Conservation (phyloP, 2,329 filamentous ascomycete genomes). For the Paracoccidioides brasiliensis region DNA sequence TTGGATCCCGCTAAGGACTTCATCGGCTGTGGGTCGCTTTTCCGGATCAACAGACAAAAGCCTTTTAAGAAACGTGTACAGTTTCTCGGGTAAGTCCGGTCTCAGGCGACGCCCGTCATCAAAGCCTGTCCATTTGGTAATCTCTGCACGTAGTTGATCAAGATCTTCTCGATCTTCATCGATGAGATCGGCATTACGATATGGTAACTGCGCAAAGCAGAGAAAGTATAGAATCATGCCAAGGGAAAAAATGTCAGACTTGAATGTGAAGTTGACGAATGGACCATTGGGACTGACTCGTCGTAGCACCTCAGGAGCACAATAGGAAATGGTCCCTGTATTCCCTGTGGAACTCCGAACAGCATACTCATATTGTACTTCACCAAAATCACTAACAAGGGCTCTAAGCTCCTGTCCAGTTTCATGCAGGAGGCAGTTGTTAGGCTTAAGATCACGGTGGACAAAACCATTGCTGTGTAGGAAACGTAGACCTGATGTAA, state of each 20-base stretch:
- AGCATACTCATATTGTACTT: constrained; percentile 75
- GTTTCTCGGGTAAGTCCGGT: constrained; percentile 68
- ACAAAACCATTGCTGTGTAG: constrained; percentile 87
- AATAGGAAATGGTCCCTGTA: constrained; percentile 95
- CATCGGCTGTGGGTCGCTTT: constrained; percentile 69
- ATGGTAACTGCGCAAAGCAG: constrained; percentile 84
- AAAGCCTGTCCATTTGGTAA: constrained; percentile 76
- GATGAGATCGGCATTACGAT: constrained; percentile 66
- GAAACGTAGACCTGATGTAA: constrained; percentile 81
- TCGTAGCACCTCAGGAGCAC: constrained; percentile 81
- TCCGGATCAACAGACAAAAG: constrained; percentile 65
- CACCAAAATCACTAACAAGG: constrained; percentile 93
- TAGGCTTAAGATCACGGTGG: constrained; percentile 89
- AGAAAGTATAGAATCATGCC: constrained; percentile 99
- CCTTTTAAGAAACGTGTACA: constrained; percentile 73
- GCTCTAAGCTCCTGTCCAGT: constrained; percentile 61
- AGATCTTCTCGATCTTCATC: constrained; percentile 89
- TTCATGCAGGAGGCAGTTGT: constrained; percentile 79
- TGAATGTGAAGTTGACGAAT: constrained; percentile 88
- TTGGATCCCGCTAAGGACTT: constrained; percentile 68
- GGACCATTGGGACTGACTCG: constrained; percentile 50
- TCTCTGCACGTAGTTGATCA: constrained; percentile 72
- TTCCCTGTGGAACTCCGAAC: constrained; percentile 80
- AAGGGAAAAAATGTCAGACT: constrained; percentile 94
- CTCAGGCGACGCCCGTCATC: constrained; percentile 61